Conservation (phyloP, 148 eudicot genomes). For the Polygonum aviculare region DNA sequence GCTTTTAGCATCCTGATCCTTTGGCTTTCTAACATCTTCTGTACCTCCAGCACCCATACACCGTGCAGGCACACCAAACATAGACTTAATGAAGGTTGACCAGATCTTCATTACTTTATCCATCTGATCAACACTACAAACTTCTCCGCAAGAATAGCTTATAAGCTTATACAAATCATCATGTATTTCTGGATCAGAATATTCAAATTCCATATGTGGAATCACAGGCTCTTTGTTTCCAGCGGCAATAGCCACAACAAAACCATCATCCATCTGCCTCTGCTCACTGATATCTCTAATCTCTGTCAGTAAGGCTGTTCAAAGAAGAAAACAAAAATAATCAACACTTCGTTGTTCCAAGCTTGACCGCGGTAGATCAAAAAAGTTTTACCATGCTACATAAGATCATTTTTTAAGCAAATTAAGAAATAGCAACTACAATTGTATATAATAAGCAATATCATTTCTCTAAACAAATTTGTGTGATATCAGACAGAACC, state of each 20-base stretch:
- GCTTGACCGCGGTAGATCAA: background rate
- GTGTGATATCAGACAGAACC: background rate
- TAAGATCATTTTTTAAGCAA: background rate
- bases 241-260: conserved; percentile 66
- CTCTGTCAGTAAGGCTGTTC: conserved; percentile 71
- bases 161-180: conserved; percentile 78
- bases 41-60: conserved; percentile 25
- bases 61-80: conserved; percentile 49
- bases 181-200: conserved; percentile 57
- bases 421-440: background rate
- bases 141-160: conserved; percentile 76
- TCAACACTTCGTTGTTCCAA: background rate
- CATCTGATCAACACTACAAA: conserved; percentile 67
- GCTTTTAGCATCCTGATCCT: conserved; percentile 4
- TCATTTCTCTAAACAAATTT: background rate
- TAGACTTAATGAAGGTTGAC: conserved; percentile 76
- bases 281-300: conserved; percentile 75
- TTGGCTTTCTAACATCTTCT: conserved; percentile 31
- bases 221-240: conserved; percentile 62
- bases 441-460: background rate
- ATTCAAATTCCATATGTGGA: conserved; percentile 65
- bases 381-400: background rate
- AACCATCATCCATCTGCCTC: conserved; percentile 60
- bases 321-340: background rate
- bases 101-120: conserved; percentile 76